A percentile compares a stretch with the other conserved stretches of the same genome.
phyloP scores from a whole-genome alignment of 208 protist genomes.

The Vickermania ingenoplastis region DNA sequence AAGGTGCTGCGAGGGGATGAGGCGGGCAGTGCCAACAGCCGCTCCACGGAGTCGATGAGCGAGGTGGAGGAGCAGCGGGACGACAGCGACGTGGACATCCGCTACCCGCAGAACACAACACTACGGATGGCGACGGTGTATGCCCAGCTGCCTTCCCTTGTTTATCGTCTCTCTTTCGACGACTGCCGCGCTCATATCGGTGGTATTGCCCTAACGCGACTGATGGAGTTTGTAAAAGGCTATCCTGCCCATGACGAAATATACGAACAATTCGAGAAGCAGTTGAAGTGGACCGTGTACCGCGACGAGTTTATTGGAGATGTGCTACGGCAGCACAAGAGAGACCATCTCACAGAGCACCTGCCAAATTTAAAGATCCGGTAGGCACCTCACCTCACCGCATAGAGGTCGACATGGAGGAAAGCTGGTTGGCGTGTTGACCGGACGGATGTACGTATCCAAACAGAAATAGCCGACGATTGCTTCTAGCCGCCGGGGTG shows the following conservation, averaged over 20 bases:
- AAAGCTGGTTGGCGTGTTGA: no score
- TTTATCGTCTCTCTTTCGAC: conserved; percentile 23
- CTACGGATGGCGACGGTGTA: conserved; percentile 33
- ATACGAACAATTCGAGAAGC: conserved; percentile 29
- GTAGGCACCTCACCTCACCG: no score
- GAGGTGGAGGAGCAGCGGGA: neutral
- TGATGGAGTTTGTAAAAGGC: conserved; percentile 41
- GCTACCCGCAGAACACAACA: conserved; percentile 11
- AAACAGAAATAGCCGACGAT: no score
- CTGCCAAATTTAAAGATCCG: conserved; percentile 10
- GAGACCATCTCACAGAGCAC: conserved; percentile 2
- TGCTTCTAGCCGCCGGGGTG: no score
- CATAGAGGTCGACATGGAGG: no score
- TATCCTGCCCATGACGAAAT: conserved; percentile 44
- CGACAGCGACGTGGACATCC: conserved; percentile 4
- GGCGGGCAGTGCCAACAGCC: neutral
- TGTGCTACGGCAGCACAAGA: conserved; percentile 7
- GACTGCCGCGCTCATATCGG: conserved; percentile 16
- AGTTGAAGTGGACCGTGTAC: conserved; percentile 26
- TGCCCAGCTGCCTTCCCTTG: conserved; percentile 18
- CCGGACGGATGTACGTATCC: no score
- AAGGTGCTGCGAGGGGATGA: neutral
- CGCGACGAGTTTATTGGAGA: conserved; percentile 22
- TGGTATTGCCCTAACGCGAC: conserved; percentile 13
- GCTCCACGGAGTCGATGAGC: neutral